Conservation (phyloP, 1,139 yeast species). For the Debaryomyces coudertii region DNA sequence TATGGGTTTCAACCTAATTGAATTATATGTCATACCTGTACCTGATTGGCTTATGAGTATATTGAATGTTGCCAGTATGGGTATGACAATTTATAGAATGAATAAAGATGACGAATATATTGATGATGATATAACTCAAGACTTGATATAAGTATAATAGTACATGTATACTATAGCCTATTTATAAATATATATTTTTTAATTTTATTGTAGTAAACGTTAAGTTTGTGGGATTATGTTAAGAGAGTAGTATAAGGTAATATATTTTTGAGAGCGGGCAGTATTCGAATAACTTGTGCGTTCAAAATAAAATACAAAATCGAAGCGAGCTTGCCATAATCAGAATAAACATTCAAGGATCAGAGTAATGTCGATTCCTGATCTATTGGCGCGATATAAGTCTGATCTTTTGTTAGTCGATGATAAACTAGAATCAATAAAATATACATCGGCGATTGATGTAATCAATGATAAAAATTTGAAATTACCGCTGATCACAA, state of each 20-base stretch:
- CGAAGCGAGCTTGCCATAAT: not conserved
- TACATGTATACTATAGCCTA: not conserved
- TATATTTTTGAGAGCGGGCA: not conserved
- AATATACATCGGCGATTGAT: slow-evolving; percentile 18
- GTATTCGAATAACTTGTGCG: not conserved
- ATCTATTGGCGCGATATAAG: slow-evolving; percentile 12
- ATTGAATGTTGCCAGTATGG: slow-evolving; percentile 50
- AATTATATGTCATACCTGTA: slow-evolving; percentile 38
- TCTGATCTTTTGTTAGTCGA: slow-evolving; percentile 9
- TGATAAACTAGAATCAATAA: slow-evolving; percentile 2
- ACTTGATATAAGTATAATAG: slow-evolving; percentile 31
- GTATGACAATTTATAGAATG: slow-evolving; percentile 55
- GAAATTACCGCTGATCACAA: slow-evolving; percentile 1
- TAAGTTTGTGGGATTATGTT: too few relatives aligned
- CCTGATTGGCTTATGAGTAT: slow-evolving; percentile 50
- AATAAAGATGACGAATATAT: slow-evolving; percentile 53
- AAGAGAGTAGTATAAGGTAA: not conserved
- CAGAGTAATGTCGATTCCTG: slow-evolving; percentile 7
- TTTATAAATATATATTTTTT: not conserved
- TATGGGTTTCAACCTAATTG: slow-evolving; percentile 45
- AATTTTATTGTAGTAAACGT: not conserved
- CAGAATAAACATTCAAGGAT: not conserved
- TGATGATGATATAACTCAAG: slow-evolving; percentile 52
- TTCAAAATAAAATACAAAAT: not conserved
- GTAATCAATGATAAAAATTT: slow-evolving; percentile 21